Evolutionary conservation across 2,329 filamentous ascomycete genomes (phyloP).

Genomic region (Verticillium longisporum): DNA sequence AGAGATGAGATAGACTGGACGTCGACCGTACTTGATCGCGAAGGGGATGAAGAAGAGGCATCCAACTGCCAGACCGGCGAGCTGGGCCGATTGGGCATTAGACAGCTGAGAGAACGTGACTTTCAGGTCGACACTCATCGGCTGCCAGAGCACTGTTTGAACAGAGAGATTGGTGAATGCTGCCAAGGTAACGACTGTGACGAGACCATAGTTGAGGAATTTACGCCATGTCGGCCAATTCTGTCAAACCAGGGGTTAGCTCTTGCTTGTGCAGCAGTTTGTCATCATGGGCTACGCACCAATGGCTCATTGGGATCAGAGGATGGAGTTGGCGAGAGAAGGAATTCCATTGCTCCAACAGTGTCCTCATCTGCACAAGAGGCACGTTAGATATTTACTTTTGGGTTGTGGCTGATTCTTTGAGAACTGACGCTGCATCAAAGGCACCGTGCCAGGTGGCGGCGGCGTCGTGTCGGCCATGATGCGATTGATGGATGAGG

Average conservation of each 20-base stretch:
- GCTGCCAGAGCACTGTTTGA: conserved; percentile 22
- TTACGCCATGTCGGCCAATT: conserved; percentile 24
- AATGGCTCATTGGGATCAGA: conserved; percentile 23
- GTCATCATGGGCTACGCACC: conserved; percentile 7
- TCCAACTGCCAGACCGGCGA: conserved; percentile 23
- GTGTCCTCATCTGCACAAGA: conserved; percentile 1
- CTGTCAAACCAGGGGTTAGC: conserved; percentile 6
- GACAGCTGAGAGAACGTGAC: conserved; percentile 18
- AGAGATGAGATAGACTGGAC: conserved; percentile 20
- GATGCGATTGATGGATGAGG: background rate
- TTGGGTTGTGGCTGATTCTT: background rate
- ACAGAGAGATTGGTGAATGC: conserved; percentile 20
- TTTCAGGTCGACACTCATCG: conserved; percentile 22
- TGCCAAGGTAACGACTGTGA: conserved; percentile 18
- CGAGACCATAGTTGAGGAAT: conserved; percentile 19
- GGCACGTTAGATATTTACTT: background rate
- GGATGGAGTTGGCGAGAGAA: conserved; percentile 7
- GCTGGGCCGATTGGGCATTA: conserved; percentile 18
- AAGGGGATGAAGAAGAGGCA: conserved; percentile 27
- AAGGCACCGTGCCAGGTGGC: conserved; percentile 7
- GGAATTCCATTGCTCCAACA: conserved; percentile 1
- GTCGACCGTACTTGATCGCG: conserved; percentile 25
- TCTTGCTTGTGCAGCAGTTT: background rate
- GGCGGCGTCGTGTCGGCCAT: background rate
- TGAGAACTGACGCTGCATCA: conserved; percentile 1